phyloP scores from a whole-genome alignment of 1,139 yeast species.

The Hanseniaspora gamundiae region DNA sequence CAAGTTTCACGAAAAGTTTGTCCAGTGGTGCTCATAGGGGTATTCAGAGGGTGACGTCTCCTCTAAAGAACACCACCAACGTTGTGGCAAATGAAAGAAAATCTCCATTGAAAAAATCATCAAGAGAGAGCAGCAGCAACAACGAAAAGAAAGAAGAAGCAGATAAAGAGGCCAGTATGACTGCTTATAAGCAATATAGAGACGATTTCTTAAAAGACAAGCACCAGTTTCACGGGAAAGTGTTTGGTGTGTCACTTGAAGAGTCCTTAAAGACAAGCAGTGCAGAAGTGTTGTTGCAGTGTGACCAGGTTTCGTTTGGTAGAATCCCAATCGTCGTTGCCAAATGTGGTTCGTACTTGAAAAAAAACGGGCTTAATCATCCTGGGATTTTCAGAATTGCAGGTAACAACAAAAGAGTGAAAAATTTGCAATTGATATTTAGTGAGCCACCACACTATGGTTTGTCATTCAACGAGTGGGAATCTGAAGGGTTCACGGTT shows the following conservation, averaged over 20 bases:
- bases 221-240: constrained; percentile 17
- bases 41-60: neutral
- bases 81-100: neutral
- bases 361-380: constrained; percentile 59
- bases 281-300: constrained; percentile 27
- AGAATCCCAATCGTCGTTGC: constrained; percentile 55
- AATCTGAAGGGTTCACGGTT: constrained; percentile 44
- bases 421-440: constrained; percentile 72
- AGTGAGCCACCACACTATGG: constrained; percentile 87
- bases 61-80: neutral
- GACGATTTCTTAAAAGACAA: neutral
- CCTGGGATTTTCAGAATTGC: constrained; percentile 93
- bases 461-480: constrained; percentile 67
- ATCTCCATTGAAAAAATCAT: too few relatives aligned
- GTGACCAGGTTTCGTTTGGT: constrained; percentile 25
- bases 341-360: constrained; percentile 79
- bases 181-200: neutral
- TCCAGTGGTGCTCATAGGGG: neutral
- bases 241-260: constrained; percentile 77
- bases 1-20: neutral
- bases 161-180: neutral
- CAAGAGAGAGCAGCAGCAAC: too few relatives aligned
- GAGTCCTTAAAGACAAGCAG: constrained; percentile 59
- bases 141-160: too few relatives aligned
- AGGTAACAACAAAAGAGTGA: constrained; percentile 81